These are phyloP conservation scores for Mycena epipterygia DNA, from an alignment of 768 basidiomycete species.

Conservation along the genomic window DNA sequence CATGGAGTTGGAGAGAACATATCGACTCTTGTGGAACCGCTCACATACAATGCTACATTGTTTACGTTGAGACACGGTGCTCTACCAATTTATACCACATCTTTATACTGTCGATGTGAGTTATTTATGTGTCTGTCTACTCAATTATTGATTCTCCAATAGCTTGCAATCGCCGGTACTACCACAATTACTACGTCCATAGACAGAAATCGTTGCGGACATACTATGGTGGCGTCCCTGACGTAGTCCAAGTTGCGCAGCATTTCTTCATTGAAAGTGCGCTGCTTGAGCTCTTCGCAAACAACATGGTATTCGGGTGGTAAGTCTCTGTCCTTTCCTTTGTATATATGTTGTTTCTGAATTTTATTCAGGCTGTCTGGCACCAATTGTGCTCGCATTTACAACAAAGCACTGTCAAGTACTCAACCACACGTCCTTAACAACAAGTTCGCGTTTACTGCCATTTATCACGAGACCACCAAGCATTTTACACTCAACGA, in stretches of 20 bases:
- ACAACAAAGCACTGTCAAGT: background rate
- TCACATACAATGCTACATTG: background rate
- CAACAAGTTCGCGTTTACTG: background rate
- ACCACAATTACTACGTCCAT: conserved; percentile 16
- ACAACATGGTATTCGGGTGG: conserved; percentile 23
- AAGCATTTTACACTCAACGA: background rate
- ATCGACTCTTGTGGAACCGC: background rate
- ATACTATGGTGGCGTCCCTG: conserved; percentile 35
- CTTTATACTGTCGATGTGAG: conserved; percentile 12
- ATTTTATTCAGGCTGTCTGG: background rate
- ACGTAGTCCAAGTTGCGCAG: conserved; percentile 25
- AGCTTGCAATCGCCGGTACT: conserved; percentile 9
- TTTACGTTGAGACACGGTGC: conserved; percentile 9
- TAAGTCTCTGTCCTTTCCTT: background rate
- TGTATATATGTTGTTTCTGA: background rate
- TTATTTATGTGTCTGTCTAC: background rate
- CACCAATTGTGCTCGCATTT: conserved; percentile 7
- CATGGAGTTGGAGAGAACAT: background rate
- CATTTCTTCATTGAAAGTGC: conserved; percentile 33
- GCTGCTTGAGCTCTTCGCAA: conserved; percentile 32
- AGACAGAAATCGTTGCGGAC: conserved; percentile 3
- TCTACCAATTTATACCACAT: conserved; percentile 9
- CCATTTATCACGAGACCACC: background rate
- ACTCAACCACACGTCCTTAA: background rate
- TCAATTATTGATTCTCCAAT: background rate